Conservation (phyloP, 169 alveolate genomes). For the Cystoisospora suis region DNA sequence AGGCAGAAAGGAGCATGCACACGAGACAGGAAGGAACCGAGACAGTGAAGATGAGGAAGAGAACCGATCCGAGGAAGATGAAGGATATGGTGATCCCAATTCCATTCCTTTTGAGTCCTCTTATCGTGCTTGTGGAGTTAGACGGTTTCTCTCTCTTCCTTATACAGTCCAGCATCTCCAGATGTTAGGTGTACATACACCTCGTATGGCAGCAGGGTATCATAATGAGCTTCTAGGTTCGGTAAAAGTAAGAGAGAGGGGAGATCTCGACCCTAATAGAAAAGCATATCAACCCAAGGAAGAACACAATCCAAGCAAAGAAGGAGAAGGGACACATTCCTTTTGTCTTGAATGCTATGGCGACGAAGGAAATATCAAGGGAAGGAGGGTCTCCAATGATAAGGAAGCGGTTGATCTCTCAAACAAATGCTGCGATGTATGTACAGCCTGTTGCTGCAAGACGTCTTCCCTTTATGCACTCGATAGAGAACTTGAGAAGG, state of each 20-base stretch:
- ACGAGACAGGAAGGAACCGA: neutral
- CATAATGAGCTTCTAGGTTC: neutral
- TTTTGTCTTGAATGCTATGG: neutral
- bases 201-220: neutral
- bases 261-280: too few relatives aligned
- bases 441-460: neutral
- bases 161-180: conserved; percentile 36
- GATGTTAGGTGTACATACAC: conserved; percentile 52
- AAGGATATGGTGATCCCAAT: neutral
- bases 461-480: neutral
- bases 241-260: neutral
- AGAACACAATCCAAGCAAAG: too few relatives aligned
- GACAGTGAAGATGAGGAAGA: conserved; percentile 3
- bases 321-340: too few relatives aligned
- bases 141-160: conserved; percentile 31
- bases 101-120: neutral
- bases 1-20: too few relatives aligned
- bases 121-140: neutral
- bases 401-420: too few relatives aligned
- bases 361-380: too few relatives aligned
- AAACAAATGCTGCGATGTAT: conserved; percentile 13
- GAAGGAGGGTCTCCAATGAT: too few relatives aligned
- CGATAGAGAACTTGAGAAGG: too few relatives aligned
- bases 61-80: neutral
- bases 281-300: too few relatives aligned